Conservation (phyloP, 2,329 filamentous ascomycete genomes). For the Hortaea sp. region DNA sequence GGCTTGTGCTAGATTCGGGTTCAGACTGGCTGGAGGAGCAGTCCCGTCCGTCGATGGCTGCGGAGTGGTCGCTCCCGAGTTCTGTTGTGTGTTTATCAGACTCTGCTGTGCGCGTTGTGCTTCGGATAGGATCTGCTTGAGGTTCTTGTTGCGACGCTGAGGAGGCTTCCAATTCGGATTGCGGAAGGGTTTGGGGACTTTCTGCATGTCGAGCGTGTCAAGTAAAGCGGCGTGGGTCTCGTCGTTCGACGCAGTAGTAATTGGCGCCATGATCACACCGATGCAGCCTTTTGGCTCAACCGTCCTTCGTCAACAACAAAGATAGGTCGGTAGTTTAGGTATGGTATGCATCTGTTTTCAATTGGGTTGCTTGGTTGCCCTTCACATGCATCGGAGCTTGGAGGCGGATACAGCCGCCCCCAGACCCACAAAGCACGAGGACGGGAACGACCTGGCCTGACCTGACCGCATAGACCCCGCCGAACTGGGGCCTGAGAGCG, state of each 20-base stretch:
- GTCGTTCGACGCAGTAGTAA: conserved; percentile 64
- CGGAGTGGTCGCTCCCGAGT: conserved; percentile 66
- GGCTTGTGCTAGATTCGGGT: conserved; percentile 80
- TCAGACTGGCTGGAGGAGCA: conserved; percentile 46
- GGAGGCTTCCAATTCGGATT: conserved; percentile 85
- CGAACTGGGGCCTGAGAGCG: background rate
- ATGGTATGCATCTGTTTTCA: background rate
- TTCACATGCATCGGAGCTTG: background rate
- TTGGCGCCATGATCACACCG: conserved; percentile 39
- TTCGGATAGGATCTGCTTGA: conserved; percentile 91
- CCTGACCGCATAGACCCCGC: conserved; percentile 1
- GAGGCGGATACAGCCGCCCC: background rate
- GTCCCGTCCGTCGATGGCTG: conserved; percentile 25
- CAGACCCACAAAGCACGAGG: background rate
- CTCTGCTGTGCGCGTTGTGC: conserved; percentile 84
- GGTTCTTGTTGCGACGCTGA: conserved; percentile 94
- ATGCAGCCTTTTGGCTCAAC: too few species aligned
- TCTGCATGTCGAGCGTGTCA: conserved; percentile 83
- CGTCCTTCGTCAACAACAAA: too few species aligned
- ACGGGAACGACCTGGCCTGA: background rate
- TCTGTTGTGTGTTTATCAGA: conserved; percentile 63
- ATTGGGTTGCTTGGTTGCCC: background rate
- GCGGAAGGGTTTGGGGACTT: conserved; percentile 79
- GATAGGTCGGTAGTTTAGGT: too few species aligned
- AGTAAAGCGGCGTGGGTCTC: conserved; percentile 73